Evolutionary conservation across 208 protist species (phyloP), one percentile per base, ranked within the genome.

Genomic region (Leishmania guyanensis): DNA sequence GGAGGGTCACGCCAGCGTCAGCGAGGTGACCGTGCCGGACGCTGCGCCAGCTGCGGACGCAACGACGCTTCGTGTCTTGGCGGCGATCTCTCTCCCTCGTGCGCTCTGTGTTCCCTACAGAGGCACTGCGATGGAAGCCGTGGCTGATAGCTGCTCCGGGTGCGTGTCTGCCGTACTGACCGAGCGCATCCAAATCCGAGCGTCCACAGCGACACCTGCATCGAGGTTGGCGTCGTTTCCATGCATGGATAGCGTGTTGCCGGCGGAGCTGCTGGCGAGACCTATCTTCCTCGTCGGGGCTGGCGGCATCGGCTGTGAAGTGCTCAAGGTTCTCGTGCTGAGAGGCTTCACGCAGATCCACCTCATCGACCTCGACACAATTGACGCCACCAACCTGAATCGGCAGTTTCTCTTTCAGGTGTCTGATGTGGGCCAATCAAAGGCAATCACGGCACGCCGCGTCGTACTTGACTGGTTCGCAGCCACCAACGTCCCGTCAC

Each of bases 371-470:
- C 90, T 99, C 43, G 99, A 99, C 89, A 99, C 98, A 1, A 99
- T 99, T 74, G 99, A 99, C 79, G 93, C 99, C 12, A 99, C 94
- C 51, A 99, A 99, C 81, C 88, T 99, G 20, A 99, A 99, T 88
- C 84, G 99, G 8, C 99, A 99, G 88, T 99, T 99, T 90, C 93
- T 99, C 22, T 99, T 99, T 87, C 90, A 94, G 72, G 86, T 86
- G 60, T 68, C 93, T 33, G 98, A 99, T 84, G 97, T 99, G 36
- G 98, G 98, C 16, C 69, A 89, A 78, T 93, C 98, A 36, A 99
- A 99, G 84, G 86, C 98, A 9, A 79, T 94, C 80, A 98, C 98
- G 43, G 91, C 94, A 29, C 86, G 91, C 0, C 79, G 78, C 39
- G 84, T 88, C 8, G 91, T 98, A 53, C 75, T 93, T 54, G 77